phyloP scores from a whole-genome alignment of 495 filamentous ascomycete species.

The Lindgomyces ingoldianus region DNA sequence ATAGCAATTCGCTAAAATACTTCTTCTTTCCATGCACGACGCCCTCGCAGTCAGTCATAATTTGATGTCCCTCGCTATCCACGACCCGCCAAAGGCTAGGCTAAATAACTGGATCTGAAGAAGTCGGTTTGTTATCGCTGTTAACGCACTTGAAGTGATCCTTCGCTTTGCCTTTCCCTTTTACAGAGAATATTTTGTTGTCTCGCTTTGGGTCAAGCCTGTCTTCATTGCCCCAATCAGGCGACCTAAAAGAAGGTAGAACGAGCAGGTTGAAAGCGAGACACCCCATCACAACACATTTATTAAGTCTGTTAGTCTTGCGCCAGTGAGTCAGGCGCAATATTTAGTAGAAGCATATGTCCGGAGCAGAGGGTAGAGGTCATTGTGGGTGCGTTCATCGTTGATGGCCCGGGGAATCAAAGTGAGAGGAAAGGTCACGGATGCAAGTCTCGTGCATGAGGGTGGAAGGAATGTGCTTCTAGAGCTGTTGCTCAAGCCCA shows the following conservation, averaged over 20 bases:
- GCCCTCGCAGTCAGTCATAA: neutral
- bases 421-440: constrained; percentile 19
- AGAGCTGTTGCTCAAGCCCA: constrained; percentile 16
- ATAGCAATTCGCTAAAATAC: constrained; percentile 1
- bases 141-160: neutral
- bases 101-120: constrained; percentile 4
- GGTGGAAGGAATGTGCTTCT: constrained; percentile 21
- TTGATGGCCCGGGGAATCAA: constrained; percentile 22
- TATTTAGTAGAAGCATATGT: neutral
- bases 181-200: neutral
- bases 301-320: constrained; percentile 4
- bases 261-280: constrained; percentile 17
- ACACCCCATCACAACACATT: constrained; percentile 9
- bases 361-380: constrained; percentile 9
- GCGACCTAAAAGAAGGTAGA: constrained; percentile 17
- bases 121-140: neutral
- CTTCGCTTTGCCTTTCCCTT: neutral
- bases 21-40: neutral
- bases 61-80: constrained; percentile 6
- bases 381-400: constrained; percentile 18
- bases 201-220: neutral
- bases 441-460: constrained; percentile 25
- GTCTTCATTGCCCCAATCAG: constrained; percentile 11
- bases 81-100: constrained; percentile 7
- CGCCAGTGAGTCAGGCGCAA: neutral